Base-by-base conservation (phyloP, 208 protist genomes). In the Acanthamoeba lenticulata region DNA sequence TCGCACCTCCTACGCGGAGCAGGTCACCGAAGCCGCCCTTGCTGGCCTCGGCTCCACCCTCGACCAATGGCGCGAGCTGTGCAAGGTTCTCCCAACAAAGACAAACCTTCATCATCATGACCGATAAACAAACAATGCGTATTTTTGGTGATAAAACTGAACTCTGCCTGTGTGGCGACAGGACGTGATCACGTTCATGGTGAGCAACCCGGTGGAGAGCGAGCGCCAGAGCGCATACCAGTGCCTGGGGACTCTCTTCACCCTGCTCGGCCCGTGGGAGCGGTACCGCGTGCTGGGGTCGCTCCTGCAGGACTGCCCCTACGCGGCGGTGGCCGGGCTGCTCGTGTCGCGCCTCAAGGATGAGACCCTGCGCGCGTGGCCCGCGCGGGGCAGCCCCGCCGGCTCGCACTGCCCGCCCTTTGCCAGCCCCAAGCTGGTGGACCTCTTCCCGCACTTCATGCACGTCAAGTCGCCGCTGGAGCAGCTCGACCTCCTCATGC, bases 371-470 rank as follows among this genome's bases (percentile, higher is more conserved):
- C 85, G 85, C 17, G 85, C 85, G 34, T 91, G 85, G 85, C 85
- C 85, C 21, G 49, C 85, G 2, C 85, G 60, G 9, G 85, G 85
- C 21, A 91, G 55, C 52, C 85, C 85, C 17, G 24, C 49, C 6
- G 60, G 85, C 85, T 44, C 85, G 21, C 49, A 44, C 85, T 74
- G 36, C 52, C 34, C 55, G 55, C 85, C 85, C 60, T 91, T 91
- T 24, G 60, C 85, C 29, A 91, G 85, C 55, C 85, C 85, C 34
- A 91, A 91, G 60, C 44, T 91, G 24, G 38, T 91, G 24, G 85
- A 91, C 36, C 52, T 91, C n/a, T 91, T 91, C 85, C 85, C 85
- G n/a, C 60, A 74, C 85, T 74, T 91, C 55, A 91, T 91, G 85
- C 32, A 85, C 74, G 32, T 17, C 44, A 55, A 32, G 74, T 17